Conservation (phyloP, 2,329 filamentous ascomycete genomes). For the Ophiostoma australiae region DNA sequence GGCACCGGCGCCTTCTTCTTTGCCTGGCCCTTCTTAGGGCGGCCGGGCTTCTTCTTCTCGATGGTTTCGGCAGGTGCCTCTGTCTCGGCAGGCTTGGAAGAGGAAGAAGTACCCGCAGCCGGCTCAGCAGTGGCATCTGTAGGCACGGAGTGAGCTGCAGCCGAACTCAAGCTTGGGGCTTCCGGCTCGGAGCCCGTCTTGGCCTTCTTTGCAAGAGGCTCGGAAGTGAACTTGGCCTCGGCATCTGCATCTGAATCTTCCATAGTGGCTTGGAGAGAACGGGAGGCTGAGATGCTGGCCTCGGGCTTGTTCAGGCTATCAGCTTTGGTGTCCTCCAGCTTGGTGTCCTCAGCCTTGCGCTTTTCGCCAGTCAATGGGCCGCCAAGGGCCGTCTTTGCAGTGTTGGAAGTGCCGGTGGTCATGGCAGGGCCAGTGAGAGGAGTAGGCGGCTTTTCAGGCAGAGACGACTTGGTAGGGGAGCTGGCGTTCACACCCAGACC, state of each 20-base stretch:
- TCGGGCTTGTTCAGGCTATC: not conserved
- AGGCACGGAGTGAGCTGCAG: constrained; percentile 14
- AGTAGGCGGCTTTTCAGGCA: not conserved
- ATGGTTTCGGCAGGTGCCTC: not conserved
- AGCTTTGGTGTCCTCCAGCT: not conserved
- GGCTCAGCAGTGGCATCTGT: not conserved
- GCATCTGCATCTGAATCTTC: not conserved
- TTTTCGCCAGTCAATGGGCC: constrained; percentile 27
- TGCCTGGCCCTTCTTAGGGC: constrained; percentile 29
- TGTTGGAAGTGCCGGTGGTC: not conserved
- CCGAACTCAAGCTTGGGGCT: not conserved
- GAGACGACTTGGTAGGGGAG: not conserved
- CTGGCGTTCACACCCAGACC: not conserved
- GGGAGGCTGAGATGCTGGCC: not conserved
- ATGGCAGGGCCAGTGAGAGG: not conserved
- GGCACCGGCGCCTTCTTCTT: constrained; percentile 32
- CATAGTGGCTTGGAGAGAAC: constrained; percentile 3
- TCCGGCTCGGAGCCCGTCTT: not conserved
- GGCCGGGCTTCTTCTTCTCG: not conserved
- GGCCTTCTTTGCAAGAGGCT: constrained; percentile 14
- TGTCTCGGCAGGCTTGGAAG: not conserved
- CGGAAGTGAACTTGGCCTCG: not conserved
- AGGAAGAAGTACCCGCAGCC: not conserved
- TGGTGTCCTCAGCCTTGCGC: constrained; percentile 28
- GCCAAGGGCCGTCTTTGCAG: not conserved